Evolutionary conservation across 2,329 filamentous ascomycete species (phyloP), one percentile per base, ranked within the genome.

Genomic region (Dactylellina haptotyla): DNA sequence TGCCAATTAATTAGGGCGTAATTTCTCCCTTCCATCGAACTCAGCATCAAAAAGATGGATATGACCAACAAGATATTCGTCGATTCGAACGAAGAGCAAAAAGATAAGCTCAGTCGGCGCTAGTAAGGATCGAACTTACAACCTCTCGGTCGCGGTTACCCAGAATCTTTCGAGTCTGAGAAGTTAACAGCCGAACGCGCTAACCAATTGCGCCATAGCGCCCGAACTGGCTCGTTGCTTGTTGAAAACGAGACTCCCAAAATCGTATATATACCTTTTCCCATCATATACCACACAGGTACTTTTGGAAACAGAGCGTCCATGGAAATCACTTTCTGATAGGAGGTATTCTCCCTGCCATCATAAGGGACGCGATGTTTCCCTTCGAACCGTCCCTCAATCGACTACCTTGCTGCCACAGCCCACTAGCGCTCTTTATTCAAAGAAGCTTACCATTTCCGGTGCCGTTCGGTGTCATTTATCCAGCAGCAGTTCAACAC

Each of bases 81-180:
- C 32, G 32, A 14, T 34, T 14, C 6, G 20, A 20, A 28, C 18
- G 18, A 41, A 48, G 53, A 32, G 41, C 1, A 51, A 70, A 62
- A 45, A 25, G 10, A 45, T 45, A 18, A 18, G 12, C 30, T 14
- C 28, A 72, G 48, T 59, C 67, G 67, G 67, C 62, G 50, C 54
- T 64, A 64, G 67, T 64, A 72, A 72, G 67, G 67, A 48, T 72
- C 59, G 67, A 72, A 72, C 67, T 72, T 72, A 64, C 67, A 64
- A 72, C 67, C 67, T 72, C 46, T 58, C 67, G 67, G 59, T 72
- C n/a, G n/a, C n/a, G n/a, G n/a, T n/a, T n/a, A 23, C 23, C 59
- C 45, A 28, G 30, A 14, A 28, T 56, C 32, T 30, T 18, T 4
- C 25, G 34, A 41, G 34, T 54, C 28, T 23, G 41, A 46, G 16